A percentile compares a stretch with the other conserved stretches of the same genome.
These are phyloP conservation scores for Periglandula ipomoeae DNA, from an alignment of 2,329 filamentous ascomycete species.

Conservation along the genomic window DNA sequence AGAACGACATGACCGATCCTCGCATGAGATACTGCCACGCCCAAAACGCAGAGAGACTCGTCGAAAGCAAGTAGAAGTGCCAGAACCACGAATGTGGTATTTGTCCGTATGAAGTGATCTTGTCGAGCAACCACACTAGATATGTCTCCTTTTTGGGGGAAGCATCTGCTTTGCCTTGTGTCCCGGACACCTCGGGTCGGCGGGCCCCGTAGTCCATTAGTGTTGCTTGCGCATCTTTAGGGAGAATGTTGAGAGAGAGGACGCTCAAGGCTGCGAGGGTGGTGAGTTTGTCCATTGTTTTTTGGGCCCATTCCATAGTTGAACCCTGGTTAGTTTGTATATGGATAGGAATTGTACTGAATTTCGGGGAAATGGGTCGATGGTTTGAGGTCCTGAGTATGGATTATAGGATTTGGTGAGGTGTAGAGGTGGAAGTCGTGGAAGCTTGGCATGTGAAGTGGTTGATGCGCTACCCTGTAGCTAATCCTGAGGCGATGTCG, in stretches of 20 bases:
- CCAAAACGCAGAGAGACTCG: conserved; percentile 67
- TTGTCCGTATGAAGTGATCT: conserved; percentile 30
- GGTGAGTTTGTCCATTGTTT: no score
- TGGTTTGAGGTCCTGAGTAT: no score
- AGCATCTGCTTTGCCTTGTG: neutral
- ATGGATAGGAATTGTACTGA: no score
- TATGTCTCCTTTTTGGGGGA: neutral
- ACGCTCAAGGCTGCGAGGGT: conserved; percentile 30
- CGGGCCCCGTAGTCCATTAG: conserved; percentile 45
- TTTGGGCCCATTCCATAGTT: no score
- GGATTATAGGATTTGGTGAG: no score
- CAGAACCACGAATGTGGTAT: conserved; percentile 86
- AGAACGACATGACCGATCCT: conserved; percentile 42
- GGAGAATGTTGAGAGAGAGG: conserved; percentile 33
- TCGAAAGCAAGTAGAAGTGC: conserved; percentile 74
- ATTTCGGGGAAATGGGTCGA: no score
- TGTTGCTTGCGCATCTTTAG: conserved; percentile 32
- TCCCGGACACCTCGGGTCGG: conserved; percentile 10
- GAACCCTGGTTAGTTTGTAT: no score
- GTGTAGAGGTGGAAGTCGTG: no score
- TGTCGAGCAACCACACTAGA: conserved; percentile 7
- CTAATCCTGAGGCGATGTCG: no score
- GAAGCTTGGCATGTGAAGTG: no score
- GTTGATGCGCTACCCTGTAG: no score
- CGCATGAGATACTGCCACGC: conserved; percentile 47